Base-by-base conservation (phyloP, 495 filamentous ascomycete genomes). In the Xylaria acuta region DNA sequence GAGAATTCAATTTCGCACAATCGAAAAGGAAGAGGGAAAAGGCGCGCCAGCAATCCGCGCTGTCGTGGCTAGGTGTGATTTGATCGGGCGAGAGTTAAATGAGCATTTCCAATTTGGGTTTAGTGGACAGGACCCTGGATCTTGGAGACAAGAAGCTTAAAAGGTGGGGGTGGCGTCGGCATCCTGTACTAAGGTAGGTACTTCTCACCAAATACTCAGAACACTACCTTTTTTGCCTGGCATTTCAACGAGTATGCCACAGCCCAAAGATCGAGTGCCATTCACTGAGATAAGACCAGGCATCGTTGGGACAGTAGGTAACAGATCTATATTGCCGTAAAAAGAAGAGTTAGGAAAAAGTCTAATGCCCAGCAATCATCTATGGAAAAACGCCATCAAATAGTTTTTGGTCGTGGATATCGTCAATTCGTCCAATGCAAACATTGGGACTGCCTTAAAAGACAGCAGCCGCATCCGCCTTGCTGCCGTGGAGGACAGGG, bases 401-500 rank as follows among this genome's bases (percentile, higher is more conserved):
- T 45, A 22, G 38, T 43, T 36, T n/a, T 65, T 34, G 25, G 36
- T 51, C 63, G 53, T 72, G 63, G 70, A 71, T 72, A 72, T 72
- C 70, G 36, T 72, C 60, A 72, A 60, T 43, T 72, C 70, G 62
- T 72, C 70, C 20, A 60, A 66, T 43, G 51, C 62, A 45, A 66
- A 49, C 14, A 38, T 1, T 1, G 16, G 18, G 6, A 20, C 14
- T 49, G 58, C 38, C 32, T 79, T 49, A 79, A 65, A 76, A 73
- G 67, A 79, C 72, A 20, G 74, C 77, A 36, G 77, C 75, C 12
- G 75, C 71, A n/a, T 78, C 77, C 2, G 75, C 63, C 45, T 64
- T 79, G 70, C 88, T 84, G 36, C 86, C 88, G 81, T 88, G 83
- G 14, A 88, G 80, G n/a, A 92, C 87, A 25, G 90, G 90, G 82